Percentiles rank a stretch among this genome's conserved stretches.
phyloP scores from a whole-genome alignment of 192 early-diverging fungal species.

The Entomortierella beljakovae region DNA sequence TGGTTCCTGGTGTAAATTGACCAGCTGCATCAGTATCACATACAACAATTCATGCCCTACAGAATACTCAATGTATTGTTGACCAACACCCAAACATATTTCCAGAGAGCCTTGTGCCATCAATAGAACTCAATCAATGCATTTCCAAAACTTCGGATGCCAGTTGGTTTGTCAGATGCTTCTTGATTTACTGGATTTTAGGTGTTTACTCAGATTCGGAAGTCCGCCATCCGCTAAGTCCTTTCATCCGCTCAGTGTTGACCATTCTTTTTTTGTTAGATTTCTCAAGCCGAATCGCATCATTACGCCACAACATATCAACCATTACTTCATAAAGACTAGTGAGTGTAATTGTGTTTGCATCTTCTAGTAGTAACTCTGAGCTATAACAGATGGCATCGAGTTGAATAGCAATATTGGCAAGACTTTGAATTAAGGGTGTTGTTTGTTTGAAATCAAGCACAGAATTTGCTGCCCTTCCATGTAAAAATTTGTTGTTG shows the following conservation, averaged over 20 bases:
- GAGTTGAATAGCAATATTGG: conserved; percentile 30
- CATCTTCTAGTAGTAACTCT: conserved; percentile 13
- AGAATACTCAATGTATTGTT: too few species aligned
- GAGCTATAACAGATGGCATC: conserved; percentile 30
- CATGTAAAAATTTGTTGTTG: background rate
- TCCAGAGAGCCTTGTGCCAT: too few species aligned
- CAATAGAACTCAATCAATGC: too few species aligned
- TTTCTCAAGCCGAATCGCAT: conserved; percentile 12
- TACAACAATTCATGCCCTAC: too few species aligned
- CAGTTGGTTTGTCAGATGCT: too few species aligned
- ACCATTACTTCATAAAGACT: conserved; percentile 14
- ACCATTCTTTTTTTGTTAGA: background rate
- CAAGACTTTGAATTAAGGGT: conserved; percentile 14
- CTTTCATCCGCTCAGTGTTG: background rate
- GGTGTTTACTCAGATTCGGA: too few species aligned
- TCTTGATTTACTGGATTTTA: too few species aligned
- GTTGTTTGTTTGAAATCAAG: conserved; percentile 21
- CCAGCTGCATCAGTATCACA: too few species aligned
- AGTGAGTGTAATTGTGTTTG: conserved; percentile 5
- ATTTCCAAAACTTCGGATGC: too few species aligned
- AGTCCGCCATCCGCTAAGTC: background rate
- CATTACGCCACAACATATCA: conserved; percentile 21
- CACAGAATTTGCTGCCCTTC: conserved; percentile 1
- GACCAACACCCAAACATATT: too few species aligned
- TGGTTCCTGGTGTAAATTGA: too few species aligned